Percentiles rank a stretch among this genome's conserved stretches.
Conservation (phyloP, 2,329 filamentous ascomycete species). For the Alternaria angustiovoidea region DNA sequence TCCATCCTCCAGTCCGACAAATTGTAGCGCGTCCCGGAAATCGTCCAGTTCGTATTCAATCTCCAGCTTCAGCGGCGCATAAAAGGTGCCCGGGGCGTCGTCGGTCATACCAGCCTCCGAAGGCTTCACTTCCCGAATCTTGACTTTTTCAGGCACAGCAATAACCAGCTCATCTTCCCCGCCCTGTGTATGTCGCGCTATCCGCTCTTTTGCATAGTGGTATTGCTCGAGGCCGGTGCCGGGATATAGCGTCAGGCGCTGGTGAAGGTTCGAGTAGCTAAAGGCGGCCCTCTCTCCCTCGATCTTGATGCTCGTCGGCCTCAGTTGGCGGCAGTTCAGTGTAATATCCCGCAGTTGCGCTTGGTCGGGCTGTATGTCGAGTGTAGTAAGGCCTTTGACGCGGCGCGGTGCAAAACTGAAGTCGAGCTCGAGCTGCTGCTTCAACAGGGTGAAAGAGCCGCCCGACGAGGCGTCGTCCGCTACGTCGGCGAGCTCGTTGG, state of each 20-base stretch:
- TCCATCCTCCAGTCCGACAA: constrained; percentile 81
- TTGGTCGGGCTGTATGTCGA: constrained; percentile 75
- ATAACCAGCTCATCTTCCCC: constrained; percentile 67
- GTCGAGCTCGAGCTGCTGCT: constrained; percentile 89
- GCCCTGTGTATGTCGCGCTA: constrained; percentile 65
- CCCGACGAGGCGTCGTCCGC: constrained; percentile 42
- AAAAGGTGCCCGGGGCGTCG: constrained; percentile 49
- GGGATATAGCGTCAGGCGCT: constrained; percentile 68
- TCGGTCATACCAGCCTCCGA: constrained; percentile 52
- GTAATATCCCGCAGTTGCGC: constrained; percentile 63
- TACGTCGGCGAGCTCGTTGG: constrained; percentile 40
- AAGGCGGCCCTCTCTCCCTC: constrained; percentile 51
- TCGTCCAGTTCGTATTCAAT: constrained; percentile 81
- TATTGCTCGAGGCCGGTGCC: constrained; percentile 75
- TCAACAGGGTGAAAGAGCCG: constrained; percentile 67
- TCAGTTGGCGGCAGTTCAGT: constrained; percentile 70
- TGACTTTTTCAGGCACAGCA: constrained; percentile 66
- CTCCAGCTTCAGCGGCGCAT: constrained; percentile 67
- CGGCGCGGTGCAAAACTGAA: constrained; percentile 81
- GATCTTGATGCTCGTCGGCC: constrained; percentile 61
- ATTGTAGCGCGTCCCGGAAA: constrained; percentile 87
- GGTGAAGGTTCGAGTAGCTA: constrained; percentile 71
- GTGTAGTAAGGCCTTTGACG: constrained; percentile 80
- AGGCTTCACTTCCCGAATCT: constrained; percentile 68
- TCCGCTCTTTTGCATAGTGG: constrained; percentile 74